Evolutionary conservation across 306 rosid genomes (phyloP).

Genomic region (Vicia faba): DNA sequence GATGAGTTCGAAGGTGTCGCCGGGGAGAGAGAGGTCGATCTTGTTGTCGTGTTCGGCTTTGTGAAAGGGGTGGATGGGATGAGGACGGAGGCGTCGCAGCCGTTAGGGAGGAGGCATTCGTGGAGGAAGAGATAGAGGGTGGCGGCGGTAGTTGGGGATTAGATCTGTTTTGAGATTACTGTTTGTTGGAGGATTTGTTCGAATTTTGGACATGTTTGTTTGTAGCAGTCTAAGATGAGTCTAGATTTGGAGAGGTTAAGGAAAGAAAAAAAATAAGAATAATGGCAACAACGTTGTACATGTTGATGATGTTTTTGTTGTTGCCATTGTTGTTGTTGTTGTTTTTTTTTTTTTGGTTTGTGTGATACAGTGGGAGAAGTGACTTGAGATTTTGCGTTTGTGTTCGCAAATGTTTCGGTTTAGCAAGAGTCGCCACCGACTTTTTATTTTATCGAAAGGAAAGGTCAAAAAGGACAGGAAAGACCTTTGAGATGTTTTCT

Average conservation of each 20-base stretch:
- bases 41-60: constrained; percentile 61
- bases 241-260: constrained; percentile 16
- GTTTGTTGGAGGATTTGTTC: constrained; percentile 42
- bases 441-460: no score
- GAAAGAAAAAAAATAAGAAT: background rate
- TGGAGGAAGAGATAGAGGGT: constrained; percentile 68
- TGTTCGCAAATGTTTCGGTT: no score
- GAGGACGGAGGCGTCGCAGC: constrained; percentile 72
- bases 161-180: constrained; percentile 44
- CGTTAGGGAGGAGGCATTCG: constrained; percentile 62
- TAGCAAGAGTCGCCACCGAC: no score
- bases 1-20: constrained; percentile 63
- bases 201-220: constrained; percentile 55
- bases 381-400: no score
- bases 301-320: background rate
- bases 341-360: background rate
- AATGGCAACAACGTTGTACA: background rate
- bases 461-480: no score
- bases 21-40: constrained; percentile 63
- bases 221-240: constrained; percentile 55
- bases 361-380: no score
- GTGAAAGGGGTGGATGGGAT: constrained; percentile 58
- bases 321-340: no score
- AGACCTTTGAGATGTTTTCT: no score
- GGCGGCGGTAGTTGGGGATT: constrained; percentile 54